A percentile compares a stretch with the other conserved stretches of the same genome.
Conservation (phyloP, 1,139 yeast species). For the Zygosaccharomyces sapae region DNA sequence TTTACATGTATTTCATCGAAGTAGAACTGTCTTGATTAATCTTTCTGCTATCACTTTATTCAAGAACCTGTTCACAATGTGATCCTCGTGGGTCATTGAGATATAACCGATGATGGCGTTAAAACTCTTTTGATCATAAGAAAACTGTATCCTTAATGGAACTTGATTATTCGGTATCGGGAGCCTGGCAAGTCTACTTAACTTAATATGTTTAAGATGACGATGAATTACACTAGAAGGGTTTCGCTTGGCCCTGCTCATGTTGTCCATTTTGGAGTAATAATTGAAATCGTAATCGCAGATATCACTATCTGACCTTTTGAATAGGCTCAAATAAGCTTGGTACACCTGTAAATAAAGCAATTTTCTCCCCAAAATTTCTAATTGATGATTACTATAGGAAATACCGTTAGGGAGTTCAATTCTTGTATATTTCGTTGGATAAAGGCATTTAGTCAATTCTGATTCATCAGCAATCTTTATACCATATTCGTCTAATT, state of each 20-base stretch:
- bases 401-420: slow-evolving; percentile 10
- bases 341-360: slow-evolving; percentile 11
- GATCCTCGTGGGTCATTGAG: slow-evolving; percentile 16
- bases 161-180: slow-evolving; percentile 17
- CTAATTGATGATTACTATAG: slow-evolving; percentile 14
- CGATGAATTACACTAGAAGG: slow-evolving; percentile 9
- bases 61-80: slow-evolving; percentile 20
- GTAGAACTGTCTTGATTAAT: slow-evolving; percentile 14
- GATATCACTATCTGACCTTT: slow-evolving; percentile 14
- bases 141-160: slow-evolving; percentile 15
- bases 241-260: slow-evolving; percentile 14
- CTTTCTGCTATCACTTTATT: slow-evolving; percentile 17
- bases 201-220: slow-evolving; percentile 11
- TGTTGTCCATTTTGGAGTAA: slow-evolving; percentile 13
- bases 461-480: slow-evolving; percentile 11
- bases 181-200: slow-evolving; percentile 18
- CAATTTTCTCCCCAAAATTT: slow-evolving; percentile 12
- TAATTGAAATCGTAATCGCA: slow-evolving; percentile 17
- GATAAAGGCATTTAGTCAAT: slow-evolving; percentile 20
- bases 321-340: slow-evolving; percentile 14
- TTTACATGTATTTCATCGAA: slow-evolving; percentile 6
- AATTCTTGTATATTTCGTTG: slow-evolving; percentile 13
- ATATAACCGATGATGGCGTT: slow-evolving; percentile 28
- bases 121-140: slow-evolving; percentile 18
- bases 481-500: slow-evolving; percentile 12